Evolutionary conservation across 2,329 filamentous ascomycete genomes (phyloP).

Genomic region (Incumbomyces delicatus): DNA sequence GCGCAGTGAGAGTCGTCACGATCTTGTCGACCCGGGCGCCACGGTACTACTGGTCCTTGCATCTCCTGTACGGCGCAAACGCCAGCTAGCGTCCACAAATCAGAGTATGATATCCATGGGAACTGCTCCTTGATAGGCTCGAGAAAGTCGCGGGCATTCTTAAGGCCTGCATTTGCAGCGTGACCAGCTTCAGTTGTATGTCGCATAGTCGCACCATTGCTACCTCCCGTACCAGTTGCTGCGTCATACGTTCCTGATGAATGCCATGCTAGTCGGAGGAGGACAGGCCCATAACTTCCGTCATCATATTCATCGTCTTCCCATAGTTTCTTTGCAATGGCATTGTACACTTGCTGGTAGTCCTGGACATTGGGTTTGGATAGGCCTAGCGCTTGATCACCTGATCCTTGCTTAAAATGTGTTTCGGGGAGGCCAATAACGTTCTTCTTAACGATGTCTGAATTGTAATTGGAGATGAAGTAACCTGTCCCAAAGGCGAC

Average conservation of each 20-base stretch:
- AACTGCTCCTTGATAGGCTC: constrained; percentile 83
- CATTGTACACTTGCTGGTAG: too few species aligned
- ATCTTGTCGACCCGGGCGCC: constrained; percentile 76
- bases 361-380: too few species aligned
- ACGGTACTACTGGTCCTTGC: constrained; percentile 79
- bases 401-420: too few species aligned
- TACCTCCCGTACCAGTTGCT: constrained; percentile 78
- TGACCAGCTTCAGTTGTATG: constrained; percentile 83
- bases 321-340: too few species aligned
- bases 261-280: constrained; percentile 90
- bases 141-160: constrained; percentile 79
- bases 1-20: constrained; percentile 75
- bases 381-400: too few species aligned
- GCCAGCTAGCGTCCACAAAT: constrained; percentile 89
- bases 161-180: constrained; percentile 86
- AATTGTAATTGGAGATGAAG: too few species aligned
- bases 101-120: constrained; percentile 94
- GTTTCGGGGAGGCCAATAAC: too few species aligned
- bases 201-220: constrained; percentile 95
- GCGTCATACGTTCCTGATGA: constrained; percentile 85
- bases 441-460: too few species aligned
- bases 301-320: constrained; percentile 98
- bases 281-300: constrained; percentile 85
- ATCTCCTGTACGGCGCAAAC: constrained; percentile 88
- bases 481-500: too few species aligned